Evolutionary conservation across 495 filamentous ascomycete species (phyloP), one percentile per base, ranked within the genome.

Genomic region (Physcia stellaris): DNA sequence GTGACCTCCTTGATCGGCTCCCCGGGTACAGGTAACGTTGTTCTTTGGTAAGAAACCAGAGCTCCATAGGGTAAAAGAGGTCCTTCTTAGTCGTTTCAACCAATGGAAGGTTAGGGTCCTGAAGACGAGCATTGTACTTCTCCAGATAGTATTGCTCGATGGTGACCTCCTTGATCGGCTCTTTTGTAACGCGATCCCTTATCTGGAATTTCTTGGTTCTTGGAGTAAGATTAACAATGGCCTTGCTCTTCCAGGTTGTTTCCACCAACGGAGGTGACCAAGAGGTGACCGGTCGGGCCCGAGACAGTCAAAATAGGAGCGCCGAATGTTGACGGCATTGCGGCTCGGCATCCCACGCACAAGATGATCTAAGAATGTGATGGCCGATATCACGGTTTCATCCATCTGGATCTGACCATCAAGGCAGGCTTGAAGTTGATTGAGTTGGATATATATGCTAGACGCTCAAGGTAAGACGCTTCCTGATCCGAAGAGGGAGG

Each of bases 361-460:
- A 15, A 84, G 60, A 52, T 98, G 90, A 44, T 98, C 88, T 2
- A 96, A 62, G 57, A 94, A 92, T n/a, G n/a, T n/a, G n/a, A n/a
- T n/a, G 29, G 81, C 76, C 50, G 92, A 81, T 12, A 93, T 61
- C 20, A 86, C 70, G 9, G 60, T 45, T 21, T 70, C 70, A 42
- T 83, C 69, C 52, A 80, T 80, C 1, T 57, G 48, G 19, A 61
- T 62, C 9, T 68, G 59, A 2, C 71, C 68, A 0, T 63, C 39
- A 0, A 98, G 64, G 58, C 85, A 95, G 2, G 56, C 55, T 3
- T 60, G 51, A 22, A 98, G 66, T 2, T 69, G 64, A 4, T 64
- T 50, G 24, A 95, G 62, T 15, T 78, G 67, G n/a, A n/a, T n/a
- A n/a, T n/a, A n/a, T n/a, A n/a, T n/a, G n/a, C n/a, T n/a, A n/a